phyloP scores from a whole-genome alignment of 2,329 filamentous ascomycete genomes.

The Stachybotrys chlorohalonatus region DNA sequence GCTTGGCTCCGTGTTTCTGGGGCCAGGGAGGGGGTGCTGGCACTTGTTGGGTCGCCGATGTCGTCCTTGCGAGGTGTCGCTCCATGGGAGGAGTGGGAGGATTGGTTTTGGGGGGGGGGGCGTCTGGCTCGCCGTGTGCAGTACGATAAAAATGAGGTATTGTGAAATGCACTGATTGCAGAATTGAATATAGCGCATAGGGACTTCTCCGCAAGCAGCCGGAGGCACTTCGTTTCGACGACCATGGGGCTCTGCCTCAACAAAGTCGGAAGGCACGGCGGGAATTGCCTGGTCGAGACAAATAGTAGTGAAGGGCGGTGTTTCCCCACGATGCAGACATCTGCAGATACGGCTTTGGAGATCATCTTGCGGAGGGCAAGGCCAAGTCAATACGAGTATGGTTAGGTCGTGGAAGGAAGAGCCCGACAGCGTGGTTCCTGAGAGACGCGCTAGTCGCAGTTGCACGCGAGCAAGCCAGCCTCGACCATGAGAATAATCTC shows the following conservation, averaged over 20 bases:
- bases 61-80: neutral
- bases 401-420: conserved; percentile 9
- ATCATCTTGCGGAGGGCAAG: neutral
- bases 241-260: neutral
- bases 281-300: neutral
- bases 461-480: conserved; percentile 18
- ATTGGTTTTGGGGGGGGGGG: no score
- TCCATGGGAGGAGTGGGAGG: neutral
- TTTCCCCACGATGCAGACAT: neutral
- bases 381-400: neutral
- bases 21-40: neutral
- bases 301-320: neutral
- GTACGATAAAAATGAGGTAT: neutral
- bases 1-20: neutral
- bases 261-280: neutral
- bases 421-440: conserved; percentile 20
- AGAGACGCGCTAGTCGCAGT: conserved; percentile 18
- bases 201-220: neutral
- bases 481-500: conserved; percentile 19
- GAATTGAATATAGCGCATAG: neutral
- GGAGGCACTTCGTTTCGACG: neutral
- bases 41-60: neutral
- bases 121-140: neutral
- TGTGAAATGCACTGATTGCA: neutral
- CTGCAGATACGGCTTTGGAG: neutral